Evolutionary conservation across 2,329 filamentous ascomycete genomes (phyloP).

Genomic region (Coleophoma cylindrospora): DNA sequence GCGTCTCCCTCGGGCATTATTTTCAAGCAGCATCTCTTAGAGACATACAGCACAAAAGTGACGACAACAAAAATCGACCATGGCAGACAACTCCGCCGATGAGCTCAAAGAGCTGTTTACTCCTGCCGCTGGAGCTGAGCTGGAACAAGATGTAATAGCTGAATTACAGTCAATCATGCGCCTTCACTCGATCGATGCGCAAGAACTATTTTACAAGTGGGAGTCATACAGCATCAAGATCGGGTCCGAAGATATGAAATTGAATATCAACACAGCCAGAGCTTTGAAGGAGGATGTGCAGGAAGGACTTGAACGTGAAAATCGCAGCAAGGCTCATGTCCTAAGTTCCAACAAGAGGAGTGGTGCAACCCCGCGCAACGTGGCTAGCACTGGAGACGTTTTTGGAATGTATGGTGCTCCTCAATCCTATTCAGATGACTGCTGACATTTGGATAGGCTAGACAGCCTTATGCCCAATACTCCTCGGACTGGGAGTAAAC

Average conservation of each 20-base stretch:
- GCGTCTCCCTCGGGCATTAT: neutral
- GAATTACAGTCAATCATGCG: slow-evolving; percentile 85
- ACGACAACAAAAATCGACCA: neutral
- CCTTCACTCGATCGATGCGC: slow-evolving; percentile 71
- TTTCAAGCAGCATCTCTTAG: neutral
- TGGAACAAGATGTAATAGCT: slow-evolving; percentile 72
- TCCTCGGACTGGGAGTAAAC: slow-evolving; percentile 26
- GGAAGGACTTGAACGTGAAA: slow-evolving; percentile 75
- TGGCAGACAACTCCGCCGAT: slow-evolving; percentile 14
- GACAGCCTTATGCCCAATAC: slow-evolving; percentile 66
- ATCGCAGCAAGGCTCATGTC: slow-evolving; percentile 59
- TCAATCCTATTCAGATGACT: neutral
- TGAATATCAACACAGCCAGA: slow-evolving; percentile 66
- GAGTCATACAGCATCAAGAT: slow-evolving; percentile 96
- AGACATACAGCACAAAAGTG: neutral
- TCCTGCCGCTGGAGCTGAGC: slow-evolving; percentile 18
- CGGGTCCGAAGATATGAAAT: slow-evolving; percentile 70
- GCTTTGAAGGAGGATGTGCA: slow-evolving; percentile 84
- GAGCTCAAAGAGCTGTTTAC: slow-evolving; percentile 24
- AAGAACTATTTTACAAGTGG: slow-evolving; percentile 98
- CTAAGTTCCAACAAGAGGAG: slow-evolving; percentile 60
- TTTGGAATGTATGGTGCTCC: slow-evolving; percentile 66
- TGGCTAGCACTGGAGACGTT: slow-evolving; percentile 56
- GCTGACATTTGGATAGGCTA: slow-evolving; percentile 39
- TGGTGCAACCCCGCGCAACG: slow-evolving; percentile 58